phyloP scores from a whole-genome alignment of 805 yeast genomes.

The Limtongia smithiae region DNA sequence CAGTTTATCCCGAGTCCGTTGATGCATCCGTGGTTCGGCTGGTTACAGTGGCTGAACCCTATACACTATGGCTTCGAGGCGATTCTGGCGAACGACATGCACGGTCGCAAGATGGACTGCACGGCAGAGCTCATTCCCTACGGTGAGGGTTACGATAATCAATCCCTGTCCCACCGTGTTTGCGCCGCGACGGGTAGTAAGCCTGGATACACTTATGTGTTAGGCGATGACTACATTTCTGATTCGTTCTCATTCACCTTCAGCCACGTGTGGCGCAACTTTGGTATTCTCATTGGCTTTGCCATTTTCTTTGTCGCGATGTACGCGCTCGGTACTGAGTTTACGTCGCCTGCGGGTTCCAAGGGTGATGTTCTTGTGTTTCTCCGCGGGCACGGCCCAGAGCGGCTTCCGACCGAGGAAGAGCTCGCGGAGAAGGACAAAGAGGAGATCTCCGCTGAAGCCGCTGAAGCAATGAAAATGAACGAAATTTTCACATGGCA shows the following conservation, averaged over 20 bases:
- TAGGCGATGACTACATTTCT: constrained; percentile 57
- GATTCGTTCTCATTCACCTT: constrained; percentile 50
- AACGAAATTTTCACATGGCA: constrained; percentile 54
- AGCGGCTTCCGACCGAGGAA: neutral
- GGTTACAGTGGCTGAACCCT: constrained; percentile 60
- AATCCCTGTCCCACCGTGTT: constrained; percentile 41
- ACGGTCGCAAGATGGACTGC: constrained; percentile 54
- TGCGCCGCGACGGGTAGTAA: constrained; percentile 59
- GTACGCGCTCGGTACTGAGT: constrained; percentile 38
- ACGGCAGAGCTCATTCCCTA: constrained; percentile 48
- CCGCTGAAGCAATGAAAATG: constrained; percentile 10
- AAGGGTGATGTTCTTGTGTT: constrained; percentile 36
- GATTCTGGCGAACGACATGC: constrained; percentile 63
- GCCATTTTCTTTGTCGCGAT: constrained; percentile 39
- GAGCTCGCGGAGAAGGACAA: too few relatives aligned
- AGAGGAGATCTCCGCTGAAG: neutral
- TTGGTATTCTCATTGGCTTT: constrained; percentile 62
- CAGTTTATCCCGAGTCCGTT: constrained; percentile 47
- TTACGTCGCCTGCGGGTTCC: constrained; percentile 30
- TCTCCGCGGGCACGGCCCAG: constrained; percentile 19
- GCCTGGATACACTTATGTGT: constrained; percentile 49
- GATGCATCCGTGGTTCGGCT: constrained; percentile 70
- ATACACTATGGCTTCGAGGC: constrained; percentile 59
- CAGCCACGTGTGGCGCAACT: constrained; percentile 73
- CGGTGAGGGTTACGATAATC: constrained; percentile 51